A percentile compares a stretch with the other conserved stretches of the same genome.
Conservation (phyloP, 148 eudicot species). For the Vaccinium vitisidaea region DNA sequence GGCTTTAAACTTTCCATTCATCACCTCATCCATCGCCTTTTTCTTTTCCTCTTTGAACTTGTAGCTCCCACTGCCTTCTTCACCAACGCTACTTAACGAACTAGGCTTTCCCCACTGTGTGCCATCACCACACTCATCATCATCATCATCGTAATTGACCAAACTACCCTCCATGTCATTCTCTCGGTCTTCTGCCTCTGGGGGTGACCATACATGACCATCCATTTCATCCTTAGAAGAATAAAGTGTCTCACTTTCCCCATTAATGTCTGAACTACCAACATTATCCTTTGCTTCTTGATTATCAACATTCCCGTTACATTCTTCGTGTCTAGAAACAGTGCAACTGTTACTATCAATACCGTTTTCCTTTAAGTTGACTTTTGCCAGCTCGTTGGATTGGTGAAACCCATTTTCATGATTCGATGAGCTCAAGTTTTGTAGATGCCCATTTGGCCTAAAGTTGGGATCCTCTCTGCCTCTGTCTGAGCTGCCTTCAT, state of each 20-base stretch:
- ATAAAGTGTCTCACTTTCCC: constrained; percentile 32
- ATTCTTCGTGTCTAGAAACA: constrained; percentile 18
- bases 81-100: constrained; percentile 47
- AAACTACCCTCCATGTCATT: constrained; percentile 60
- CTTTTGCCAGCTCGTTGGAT: constrained; percentile 7
- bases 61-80: constrained; percentile 41
- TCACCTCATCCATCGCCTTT: constrained; percentile 63
- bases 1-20: constrained; percentile 76
- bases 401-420: constrained; percentile 20
- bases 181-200: constrained; percentile 62
- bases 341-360: constrained; percentile 13
- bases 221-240: constrained; percentile 38
- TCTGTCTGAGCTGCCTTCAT: constrained; percentile 30
- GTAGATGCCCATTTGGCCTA: constrained; percentile 22
- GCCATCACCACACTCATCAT: constrained; percentile 64
- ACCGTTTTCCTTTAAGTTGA: constrained; percentile 9
- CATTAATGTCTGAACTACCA: constrained; percentile 24
- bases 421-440: constrained; percentile 21
- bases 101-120: constrained; percentile 59
- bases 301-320: constrained; percentile 11
- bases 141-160: constrained; percentile 59
- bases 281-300: constrained; percentile 16
- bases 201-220: constrained; percentile 71
- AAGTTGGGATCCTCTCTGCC: constrained; percentile 22
- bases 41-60: constrained; percentile 55